Base-by-base conservation (phyloP, 2,329 filamentous ascomycete genomes). In the Beauveria caledonica region DNA sequence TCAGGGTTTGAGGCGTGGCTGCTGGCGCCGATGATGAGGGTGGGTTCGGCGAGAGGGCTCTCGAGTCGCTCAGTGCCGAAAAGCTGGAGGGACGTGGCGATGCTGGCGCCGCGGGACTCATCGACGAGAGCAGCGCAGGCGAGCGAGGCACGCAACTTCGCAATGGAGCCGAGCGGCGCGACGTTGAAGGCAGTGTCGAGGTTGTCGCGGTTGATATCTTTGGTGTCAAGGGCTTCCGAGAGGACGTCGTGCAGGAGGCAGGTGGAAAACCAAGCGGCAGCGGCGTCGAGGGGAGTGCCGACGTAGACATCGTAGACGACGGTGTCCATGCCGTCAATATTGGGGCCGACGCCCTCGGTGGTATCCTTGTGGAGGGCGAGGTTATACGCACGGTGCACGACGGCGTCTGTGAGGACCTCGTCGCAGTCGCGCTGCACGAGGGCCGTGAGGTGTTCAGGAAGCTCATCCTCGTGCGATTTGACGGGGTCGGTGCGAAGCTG, bases 191-290 rank as follows among this genome's bases (percentile, higher is more conserved):
- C 90, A 39, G 90, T 78, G 1, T 84, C 79, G 36, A 96, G 78
- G 60, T 85, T 78, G 62, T 72, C 76, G 2, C 53, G 60, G 51
- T 62, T 64, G 2, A 64, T 64, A 13, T 36, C 57, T 45, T 54
- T 61, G 17, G 39, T 62, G 11, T 80, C 77, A 39, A 95, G 78
- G 40, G 83, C 86, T 17, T 78, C 78, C 13, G 85, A 77, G 29
- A 97, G 80, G 3, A 85, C 86, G 61, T 82, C 81, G 67, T 92
- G 89, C 42, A 96, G 76, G 13, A 84, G 79, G 60, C 87, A 80
- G 64, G 85, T 90, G 0, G 92, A 95, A 78, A 87, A 94, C 92
- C 92, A 97, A 2, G 92, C 90, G 7, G 92, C 90, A 56, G 97
- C 84, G 13, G 91, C 92, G 72, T 97, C 93, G 65, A 97, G 83